Evolutionary conservation across 2,329 filamentous ascomycete genomes (phyloP).

Genomic region (Xylariales sp.): DNA sequence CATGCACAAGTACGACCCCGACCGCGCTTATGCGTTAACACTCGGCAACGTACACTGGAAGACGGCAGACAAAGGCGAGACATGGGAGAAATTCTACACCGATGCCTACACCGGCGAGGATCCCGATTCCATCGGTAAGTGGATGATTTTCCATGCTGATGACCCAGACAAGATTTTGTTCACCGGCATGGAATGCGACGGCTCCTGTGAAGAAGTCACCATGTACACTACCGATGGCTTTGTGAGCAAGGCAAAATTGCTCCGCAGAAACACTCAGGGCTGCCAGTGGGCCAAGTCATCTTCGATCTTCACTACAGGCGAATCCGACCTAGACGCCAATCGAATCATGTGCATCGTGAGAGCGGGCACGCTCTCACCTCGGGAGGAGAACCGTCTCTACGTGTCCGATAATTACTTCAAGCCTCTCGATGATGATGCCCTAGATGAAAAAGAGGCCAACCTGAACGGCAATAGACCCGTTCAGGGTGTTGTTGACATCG

Average conservation of each 20-base stretch:
- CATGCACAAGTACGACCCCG: slow-evolving; percentile 82
- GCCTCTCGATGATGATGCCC: slow-evolving; percentile 58
- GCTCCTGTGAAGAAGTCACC: slow-evolving; percentile 71
- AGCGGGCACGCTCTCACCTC: slow-evolving; percentile 76
- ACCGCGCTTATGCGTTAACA: slow-evolving; percentile 84
- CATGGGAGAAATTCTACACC: slow-evolving; percentile 80
- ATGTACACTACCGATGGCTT: slow-evolving; percentile 91
- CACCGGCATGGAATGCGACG: slow-evolving; percentile 76
- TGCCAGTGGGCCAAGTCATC: slow-evolving; percentile 91
- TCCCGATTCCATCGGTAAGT: slow-evolving; percentile 54
- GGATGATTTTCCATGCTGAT: slow-evolving; percentile 82
- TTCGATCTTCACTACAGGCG: slow-evolving; percentile 76
- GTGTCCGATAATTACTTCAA: slow-evolving; percentile 87
- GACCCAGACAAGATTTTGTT: slow-evolving; percentile 90
- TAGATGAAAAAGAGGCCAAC: slow-evolving; percentile 78
- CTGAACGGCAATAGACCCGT: slow-evolving; percentile 80
- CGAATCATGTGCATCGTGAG: slow-evolving; percentile 84
- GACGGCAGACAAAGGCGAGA: slow-evolving; percentile 84
- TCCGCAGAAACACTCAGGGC: slow-evolving; percentile 76
- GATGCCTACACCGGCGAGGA: slow-evolving; percentile 67
- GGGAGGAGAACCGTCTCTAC: slow-evolving; percentile 80
- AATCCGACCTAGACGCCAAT: slow-evolving; percentile 72
- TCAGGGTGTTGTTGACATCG: slow-evolving; percentile 83
- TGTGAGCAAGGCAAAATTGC: slow-evolving; percentile 69
- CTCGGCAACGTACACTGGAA: slow-evolving; percentile 78